phyloP scores from a whole-genome alignment of 169 alveolate species.

The Cryptosporidium xiaoi region DNA sequence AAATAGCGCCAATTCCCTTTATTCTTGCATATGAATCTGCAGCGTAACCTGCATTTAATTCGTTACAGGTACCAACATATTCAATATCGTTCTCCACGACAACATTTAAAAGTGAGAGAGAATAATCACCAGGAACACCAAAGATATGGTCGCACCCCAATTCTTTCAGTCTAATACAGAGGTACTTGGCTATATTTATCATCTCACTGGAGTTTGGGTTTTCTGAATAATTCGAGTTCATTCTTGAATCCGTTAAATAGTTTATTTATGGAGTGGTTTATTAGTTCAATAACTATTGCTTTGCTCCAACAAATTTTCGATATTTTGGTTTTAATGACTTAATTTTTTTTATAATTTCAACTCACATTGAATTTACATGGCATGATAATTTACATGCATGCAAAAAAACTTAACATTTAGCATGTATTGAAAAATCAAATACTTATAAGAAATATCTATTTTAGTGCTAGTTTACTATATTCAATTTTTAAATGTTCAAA shows the following conservation, averaged over 20 bases:
- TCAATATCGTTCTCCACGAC: slow-evolving; percentile 43
- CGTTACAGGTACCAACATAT: slow-evolving; percentile 78
- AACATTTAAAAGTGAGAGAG: slow-evolving; percentile 77
- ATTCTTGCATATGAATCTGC: slow-evolving; percentile 80
- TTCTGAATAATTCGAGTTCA: too few relatives aligned
- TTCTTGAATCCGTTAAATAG: too few relatives aligned
- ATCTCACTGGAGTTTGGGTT: background rate
- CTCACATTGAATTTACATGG: background rate
- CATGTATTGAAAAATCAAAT: background rate
- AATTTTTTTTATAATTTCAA: background rate
- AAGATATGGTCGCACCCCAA: slow-evolving; percentile 77
- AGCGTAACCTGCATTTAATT: slow-evolving; percentile 81
- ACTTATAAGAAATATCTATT: background rate
- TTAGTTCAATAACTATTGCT: background rate
- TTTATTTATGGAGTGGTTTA: background rate
- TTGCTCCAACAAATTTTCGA: background rate
- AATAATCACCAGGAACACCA: slow-evolving; percentile 81
- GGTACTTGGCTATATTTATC: slow-evolving; percentile 59
- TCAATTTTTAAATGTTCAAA: too few relatives aligned
- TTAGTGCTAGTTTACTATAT: background rate
- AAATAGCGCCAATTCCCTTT: slow-evolving; percentile 77
- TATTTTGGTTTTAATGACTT: background rate
- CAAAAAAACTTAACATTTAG: background rate
- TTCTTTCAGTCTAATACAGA: slow-evolving; percentile 75
- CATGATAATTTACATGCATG: background rate